Base-by-base conservation (phyloP, 345 rosid genomes). In the Lagerstroemia speciosa region DNA sequence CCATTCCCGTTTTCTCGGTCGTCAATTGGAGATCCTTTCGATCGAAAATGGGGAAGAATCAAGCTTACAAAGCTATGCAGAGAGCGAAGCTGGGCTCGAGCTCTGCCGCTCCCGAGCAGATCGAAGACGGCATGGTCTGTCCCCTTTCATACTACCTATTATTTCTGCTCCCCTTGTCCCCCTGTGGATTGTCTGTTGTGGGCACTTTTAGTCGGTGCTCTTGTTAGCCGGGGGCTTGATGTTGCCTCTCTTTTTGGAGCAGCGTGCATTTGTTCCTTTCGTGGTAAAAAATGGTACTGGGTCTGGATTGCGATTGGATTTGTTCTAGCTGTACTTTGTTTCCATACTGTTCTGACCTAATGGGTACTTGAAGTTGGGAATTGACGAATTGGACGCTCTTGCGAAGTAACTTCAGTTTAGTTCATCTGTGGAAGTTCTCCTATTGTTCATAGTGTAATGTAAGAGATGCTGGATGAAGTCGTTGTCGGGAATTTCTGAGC, bases 91-190 rank as follows among this genome's bases (percentile, higher is more conserved):
- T 87, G 62, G 99, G 98, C 58, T 84, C 98, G 40, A 73, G 81
- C 87, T 88, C 98, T 26, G 98, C 83, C 2, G 92, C 77, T 30
- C 93, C 97, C 14, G 97, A 92, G 1, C 97, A 87, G 82, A 78
- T 92, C 80, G 98, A 91, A 37, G 99, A 95, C 48, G 99, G 99
- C 87, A 85, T 95, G 99, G 99, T 95, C 83, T 80, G 97, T 92
- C 80, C 93, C 95, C 77, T 91, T 93, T 72, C 97, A 77, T 83
- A 83, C 87, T 66, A 46, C 30, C 17, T 8, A 40, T 10, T 24
- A 27, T 1, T 48, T 24, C 8, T 12, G 5, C 7, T 24, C 50
- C 67, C 40, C 17, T 45, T 64, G 27, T 71, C 27, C 37, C 2
- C 17, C 55, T 30, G 52, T n/a, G 3, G 10, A 14, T n/a, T 41